These are phyloP conservation scores for Diaporthe velutina DNA, from an alignment of 2,329 filamentous ascomycete genomes.

Conservation along the genomic window DNA sequence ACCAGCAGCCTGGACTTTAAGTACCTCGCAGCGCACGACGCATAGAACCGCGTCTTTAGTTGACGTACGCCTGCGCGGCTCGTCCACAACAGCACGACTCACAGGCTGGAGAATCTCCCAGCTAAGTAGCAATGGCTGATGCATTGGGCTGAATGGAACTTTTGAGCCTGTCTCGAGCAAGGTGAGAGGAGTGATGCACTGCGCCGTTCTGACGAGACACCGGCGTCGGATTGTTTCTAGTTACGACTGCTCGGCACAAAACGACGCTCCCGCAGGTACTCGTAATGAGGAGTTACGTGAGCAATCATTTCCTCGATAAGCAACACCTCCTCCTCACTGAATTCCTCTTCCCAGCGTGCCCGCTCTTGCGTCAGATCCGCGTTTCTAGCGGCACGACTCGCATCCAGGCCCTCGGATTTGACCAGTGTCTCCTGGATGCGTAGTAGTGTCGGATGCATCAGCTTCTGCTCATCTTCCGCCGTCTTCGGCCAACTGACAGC, in stretches of 20 bases:
- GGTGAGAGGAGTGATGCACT: neutral
- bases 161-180: neutral
- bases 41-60: too few relatives aligned
- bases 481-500: neutral
- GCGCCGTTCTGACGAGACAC: neutral
- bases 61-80: too few relatives aligned
- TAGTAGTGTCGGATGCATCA: neutral
- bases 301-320: neutral
- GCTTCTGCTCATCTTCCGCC: neutral
- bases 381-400: neutral
- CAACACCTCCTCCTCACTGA: neutral
- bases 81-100: too few relatives aligned
- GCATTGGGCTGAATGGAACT: too few relatives aligned
- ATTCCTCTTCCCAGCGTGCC: neutral
- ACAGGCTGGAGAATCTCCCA: too few relatives aligned
- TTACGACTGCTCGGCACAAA: neutral
- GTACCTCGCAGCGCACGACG: too few relatives aligned
- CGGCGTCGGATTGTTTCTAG: neutral
- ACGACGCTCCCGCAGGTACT: neutral
- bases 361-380: neutral
- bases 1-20: too few relatives aligned
- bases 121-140: too few relatives aligned
- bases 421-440: conserved; percentile 2
- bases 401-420: neutral
- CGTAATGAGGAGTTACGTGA: neutral